Base-by-base conservation (phyloP, 768 basidiomycete genomes). In the Rhodotorula paludigena region DNA sequence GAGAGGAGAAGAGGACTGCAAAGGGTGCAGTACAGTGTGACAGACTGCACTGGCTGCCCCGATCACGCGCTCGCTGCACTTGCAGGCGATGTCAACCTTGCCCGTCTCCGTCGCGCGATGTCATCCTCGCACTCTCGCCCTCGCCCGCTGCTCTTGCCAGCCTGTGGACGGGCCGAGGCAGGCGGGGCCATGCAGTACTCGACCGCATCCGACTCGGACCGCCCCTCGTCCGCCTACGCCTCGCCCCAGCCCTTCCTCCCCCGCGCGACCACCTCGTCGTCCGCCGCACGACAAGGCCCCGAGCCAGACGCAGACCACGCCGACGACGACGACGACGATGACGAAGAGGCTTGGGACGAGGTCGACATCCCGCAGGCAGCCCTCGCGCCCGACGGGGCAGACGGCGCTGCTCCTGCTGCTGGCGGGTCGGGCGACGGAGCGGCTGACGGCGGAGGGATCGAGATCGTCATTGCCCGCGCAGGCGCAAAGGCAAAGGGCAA, bases 391-490 rank as follows among this genome's bases (percentile, higher is more conserved):
- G 65, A 30, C 16, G 18, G 33, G 30, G 58, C 64, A 10, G 68
- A 69, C 32, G 55, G 63, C 41, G 52, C 60, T n/a, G n/a, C n/a
- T n/a, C n/a, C n/a, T n/a, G n/a, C n/a, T n/a, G n/a, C n/a, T n/a
- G n/a, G n/a, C n/a, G n/a, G n/a, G n/a, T n/a, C n/a, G n/a, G n/a
- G n/a, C n/a, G n/a, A n/a, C n/a, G n/a, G n/a, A n/a, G n/a, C n/a
- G n/a, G n/a, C n/a, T n/a, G n/a, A n/a, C n/a, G n/a, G 20, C 45
- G 63, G 57, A 53, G 73, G 58, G 45, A 81, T 91, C 41, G 88
- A 90, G 81, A 87, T 91, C 63, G 88, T 86, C 1, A 81, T 90
- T n/a, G 23, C 80, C 84, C 11, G 39, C 57, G 52, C 39, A 35
- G n/a, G 11, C 18, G 39, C 15, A 9, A 45, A 49, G 9, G n/a